phyloP scores from a whole-genome alignment of 768 basidiomycete genomes.

The Cystobasidiopsis lactophilus region DNA sequence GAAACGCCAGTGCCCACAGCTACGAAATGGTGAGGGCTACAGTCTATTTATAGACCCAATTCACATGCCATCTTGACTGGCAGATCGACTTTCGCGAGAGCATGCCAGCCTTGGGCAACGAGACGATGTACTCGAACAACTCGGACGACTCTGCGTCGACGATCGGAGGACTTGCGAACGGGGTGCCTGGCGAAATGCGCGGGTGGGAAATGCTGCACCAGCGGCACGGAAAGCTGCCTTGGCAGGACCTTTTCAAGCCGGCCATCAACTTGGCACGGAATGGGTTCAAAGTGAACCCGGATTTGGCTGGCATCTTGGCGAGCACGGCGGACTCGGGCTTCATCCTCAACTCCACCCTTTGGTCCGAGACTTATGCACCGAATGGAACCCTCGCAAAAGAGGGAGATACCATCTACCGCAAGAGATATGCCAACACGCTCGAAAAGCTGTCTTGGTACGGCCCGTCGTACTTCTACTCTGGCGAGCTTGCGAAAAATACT shows the following conservation, averaged over 20 bases:
- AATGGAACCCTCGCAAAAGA: conserved; percentile 17
- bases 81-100: conserved; percentile 20
- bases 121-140: conserved; percentile 18
- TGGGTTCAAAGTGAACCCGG: conserved; percentile 22
- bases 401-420: conserved; percentile 12
- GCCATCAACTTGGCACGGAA: conserved; percentile 21
- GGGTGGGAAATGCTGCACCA: conserved; percentile 20
- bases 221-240: conserved; percentile 19
- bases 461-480: conserved; percentile 13
- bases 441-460: conserved; percentile 14
- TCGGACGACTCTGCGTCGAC: conserved; percentile 17
- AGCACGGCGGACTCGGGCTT: conserved; percentile 4
- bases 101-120: conserved; percentile 19
- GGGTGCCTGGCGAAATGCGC: conserved; percentile 22
- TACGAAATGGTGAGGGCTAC: conserved; percentile 11
- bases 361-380: conserved; percentile 16
- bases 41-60: neutral
- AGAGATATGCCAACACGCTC: conserved; percentile 16
- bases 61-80: neutral
- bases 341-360: conserved; percentile 13
- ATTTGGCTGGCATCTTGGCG: conserved; percentile 13
- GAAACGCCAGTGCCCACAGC: conserved; percentile 14
- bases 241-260: conserved; percentile 20
- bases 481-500: conserved; percentile 14
- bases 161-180: conserved; percentile 21